These are phyloP conservation scores for Psilocybe tampanensis DNA, from an alignment of 768 basidiomycete species.

Conservation along the genomic window DNA sequence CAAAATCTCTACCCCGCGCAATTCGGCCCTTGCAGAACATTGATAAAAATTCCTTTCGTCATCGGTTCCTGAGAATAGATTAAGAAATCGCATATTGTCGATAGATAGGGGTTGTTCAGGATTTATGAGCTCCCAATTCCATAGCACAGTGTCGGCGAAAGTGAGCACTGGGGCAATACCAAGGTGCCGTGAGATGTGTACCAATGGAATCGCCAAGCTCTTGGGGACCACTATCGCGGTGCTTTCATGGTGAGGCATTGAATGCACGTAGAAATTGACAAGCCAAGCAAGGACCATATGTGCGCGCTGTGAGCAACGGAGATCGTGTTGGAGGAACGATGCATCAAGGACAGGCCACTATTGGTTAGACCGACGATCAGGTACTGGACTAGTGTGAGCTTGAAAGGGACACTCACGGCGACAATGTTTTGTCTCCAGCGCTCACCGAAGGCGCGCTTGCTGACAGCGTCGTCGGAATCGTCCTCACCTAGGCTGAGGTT, in stretches of 20 bases:
- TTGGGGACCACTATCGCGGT: constrained; percentile 64
- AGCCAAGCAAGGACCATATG: constrained; percentile 91
- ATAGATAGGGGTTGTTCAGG: constrained; percentile 58
- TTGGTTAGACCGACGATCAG: constrained; percentile 5
- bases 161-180: constrained; percentile 94
- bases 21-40: constrained; percentile 81
- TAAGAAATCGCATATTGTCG: constrained; percentile 74
- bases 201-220: constrained; percentile 76
- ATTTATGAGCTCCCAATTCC: constrained; percentile 78
- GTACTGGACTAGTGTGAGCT: neutral
- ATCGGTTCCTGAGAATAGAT: constrained; percentile 82
- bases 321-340: constrained; percentile 49
- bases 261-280: constrained; percentile 89
- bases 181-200: constrained; percentile 72
- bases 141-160: constrained; percentile 94
- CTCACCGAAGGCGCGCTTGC: constrained; percentile 57
- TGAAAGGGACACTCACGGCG: constrained; percentile 49
- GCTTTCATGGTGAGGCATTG: constrained; percentile 50
- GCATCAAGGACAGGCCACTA: constrained; percentile 77
- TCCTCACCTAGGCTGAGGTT: constrained; percentile 63
- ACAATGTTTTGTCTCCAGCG: constrained; percentile 68
- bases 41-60: constrained; percentile 88
- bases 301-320: constrained; percentile 75
- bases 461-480: constrained; percentile 45
- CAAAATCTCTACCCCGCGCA: constrained; percentile 85